These are phyloP conservation scores for Exidia glandulosa DNA, from an alignment of 768 basidiomycete genomes.

Conservation along the genomic window DNA sequence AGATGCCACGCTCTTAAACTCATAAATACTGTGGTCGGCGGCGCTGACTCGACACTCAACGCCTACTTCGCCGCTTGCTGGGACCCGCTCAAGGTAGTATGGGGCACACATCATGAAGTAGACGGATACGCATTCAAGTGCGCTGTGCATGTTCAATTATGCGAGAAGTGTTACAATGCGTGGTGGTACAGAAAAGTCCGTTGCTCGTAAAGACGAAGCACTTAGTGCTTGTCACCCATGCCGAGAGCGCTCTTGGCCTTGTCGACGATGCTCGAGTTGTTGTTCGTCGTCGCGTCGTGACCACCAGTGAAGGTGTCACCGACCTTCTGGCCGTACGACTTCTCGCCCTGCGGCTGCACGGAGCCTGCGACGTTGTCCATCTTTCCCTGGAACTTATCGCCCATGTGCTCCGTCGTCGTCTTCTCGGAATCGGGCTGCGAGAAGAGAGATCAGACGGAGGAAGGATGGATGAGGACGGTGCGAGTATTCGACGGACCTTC, in stretches of 20 bases:
- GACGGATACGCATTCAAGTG: no score
- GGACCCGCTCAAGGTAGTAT: no score
- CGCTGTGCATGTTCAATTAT: background rate
- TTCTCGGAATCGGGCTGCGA: conserved; percentile 13
- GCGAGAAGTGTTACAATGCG: background rate
- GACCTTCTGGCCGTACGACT: conserved; percentile 37
- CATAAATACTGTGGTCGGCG: no score
- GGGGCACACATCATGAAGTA: no score
- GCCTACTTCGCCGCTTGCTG: no score
- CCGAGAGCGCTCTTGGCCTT: conserved; percentile 46
- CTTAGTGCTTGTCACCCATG: conserved; percentile 21
- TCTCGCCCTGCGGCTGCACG: conserved; percentile 44
- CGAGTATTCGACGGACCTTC: conserved; percentile 27
- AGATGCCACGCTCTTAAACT: no score
- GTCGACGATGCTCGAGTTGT: conserved; percentile 20
- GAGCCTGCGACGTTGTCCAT: conserved; percentile 37
- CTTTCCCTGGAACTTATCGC: conserved; percentile 39
- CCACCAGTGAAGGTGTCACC: conserved; percentile 39
- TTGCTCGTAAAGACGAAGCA: background rate
- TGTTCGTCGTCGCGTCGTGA: conserved; percentile 32
- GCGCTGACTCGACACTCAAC: no score
- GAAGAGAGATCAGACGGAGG: background rate
- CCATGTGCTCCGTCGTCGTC: conserved; percentile 31
- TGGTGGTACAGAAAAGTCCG: background rate
- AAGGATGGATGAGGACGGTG: background rate